Base-by-base conservation (phyloP, 176 grass and related monocot genomes). In the Aegilops speltoides region DNA sequence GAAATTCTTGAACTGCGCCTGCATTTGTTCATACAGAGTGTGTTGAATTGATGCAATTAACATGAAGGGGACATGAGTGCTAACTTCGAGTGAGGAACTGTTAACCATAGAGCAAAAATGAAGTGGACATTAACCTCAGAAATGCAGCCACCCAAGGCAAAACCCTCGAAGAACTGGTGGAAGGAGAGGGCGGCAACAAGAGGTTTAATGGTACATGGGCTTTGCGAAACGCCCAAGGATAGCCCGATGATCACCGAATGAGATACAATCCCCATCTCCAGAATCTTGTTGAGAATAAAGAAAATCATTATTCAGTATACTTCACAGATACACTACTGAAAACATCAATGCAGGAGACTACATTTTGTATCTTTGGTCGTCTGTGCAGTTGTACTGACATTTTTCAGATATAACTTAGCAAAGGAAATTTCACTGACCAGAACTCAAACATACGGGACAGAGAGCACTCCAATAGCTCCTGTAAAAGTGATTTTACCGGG, bases 121-220 rank as follows among this genome's bases (percentile, higher is more conserved):
- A 67, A 61, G 73, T 41, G 31, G 24, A 64, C 37, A 41, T 13
- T 54, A 75, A 97, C 94, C 94, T 95, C 76, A 37, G 89, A 93
- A 72, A 98, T 90, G 89, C 93, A 98, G 86, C 93, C 93, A 34
- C 93, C 91, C 59, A 98, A 83, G 19, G 95, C 93, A 79, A 98
- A 95, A 75, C 95, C 91, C 60, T 93, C 95, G 31, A 98, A 98
- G 81, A 98, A 98, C 73, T 98, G 95, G 83, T 98, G 95, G 64
- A 93, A 98, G 25, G 93, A 91, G 65, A 93, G 90, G 20, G 95
- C 95, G 12, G 87, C 91, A 50, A 95, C 67, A 31, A 98, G 88
- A 24, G 93, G 95, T 20, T 28, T 89, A 76, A 98, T 98, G 31
- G 89, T 88, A 60, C 95, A 98, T 0, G 93, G 89, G 79, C 89